phyloP scores from a whole-genome alignment of 441 rosid species.

The Adansonia grandidieri region DNA sequence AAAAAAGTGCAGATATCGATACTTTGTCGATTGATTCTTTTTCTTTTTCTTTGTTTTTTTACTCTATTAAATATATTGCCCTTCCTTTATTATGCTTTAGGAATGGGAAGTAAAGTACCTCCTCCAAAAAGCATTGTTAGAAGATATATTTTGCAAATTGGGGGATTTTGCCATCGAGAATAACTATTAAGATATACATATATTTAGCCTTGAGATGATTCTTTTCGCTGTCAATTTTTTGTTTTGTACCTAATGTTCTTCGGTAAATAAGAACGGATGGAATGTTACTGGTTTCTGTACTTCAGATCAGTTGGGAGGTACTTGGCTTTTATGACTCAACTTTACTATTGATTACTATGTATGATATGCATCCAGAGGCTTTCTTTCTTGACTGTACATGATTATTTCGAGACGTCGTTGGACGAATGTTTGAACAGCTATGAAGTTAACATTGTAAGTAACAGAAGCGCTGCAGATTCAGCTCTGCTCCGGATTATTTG shows the following conservation, averaged over 20 bases:
- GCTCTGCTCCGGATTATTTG: neutral
- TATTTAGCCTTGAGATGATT: slow-evolving; percentile 4
- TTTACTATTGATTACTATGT: no score
- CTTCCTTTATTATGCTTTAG: neutral
- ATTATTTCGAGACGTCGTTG: neutral
- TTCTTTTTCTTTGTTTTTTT: neutral
- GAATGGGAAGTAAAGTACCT: neutral
- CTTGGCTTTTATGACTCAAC: neutral
- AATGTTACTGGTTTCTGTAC: neutral
- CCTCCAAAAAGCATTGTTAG: neutral
- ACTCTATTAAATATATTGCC: neutral
- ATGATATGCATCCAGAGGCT: neutral
- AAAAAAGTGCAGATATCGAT: neutral
- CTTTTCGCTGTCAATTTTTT: neutral
- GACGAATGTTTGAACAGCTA: neutral
- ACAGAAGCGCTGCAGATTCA: neutral
- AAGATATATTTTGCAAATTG: neutral
- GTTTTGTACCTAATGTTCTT: neutral
- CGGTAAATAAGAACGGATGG: neutral
- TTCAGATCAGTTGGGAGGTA: neutral
- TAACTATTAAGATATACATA: neutral
- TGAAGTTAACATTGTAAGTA: neutral
- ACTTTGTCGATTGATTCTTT: neutral
- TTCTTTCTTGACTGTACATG: neutral
- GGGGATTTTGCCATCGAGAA: slow-evolving; percentile 11